Percentiles rank a stretch among this genome's conserved stretches.
Evolutionary conservation across 2,329 filamentous ascomycete genomes (phyloP).

Genomic region (Harringtonia lauricola): DNA sequence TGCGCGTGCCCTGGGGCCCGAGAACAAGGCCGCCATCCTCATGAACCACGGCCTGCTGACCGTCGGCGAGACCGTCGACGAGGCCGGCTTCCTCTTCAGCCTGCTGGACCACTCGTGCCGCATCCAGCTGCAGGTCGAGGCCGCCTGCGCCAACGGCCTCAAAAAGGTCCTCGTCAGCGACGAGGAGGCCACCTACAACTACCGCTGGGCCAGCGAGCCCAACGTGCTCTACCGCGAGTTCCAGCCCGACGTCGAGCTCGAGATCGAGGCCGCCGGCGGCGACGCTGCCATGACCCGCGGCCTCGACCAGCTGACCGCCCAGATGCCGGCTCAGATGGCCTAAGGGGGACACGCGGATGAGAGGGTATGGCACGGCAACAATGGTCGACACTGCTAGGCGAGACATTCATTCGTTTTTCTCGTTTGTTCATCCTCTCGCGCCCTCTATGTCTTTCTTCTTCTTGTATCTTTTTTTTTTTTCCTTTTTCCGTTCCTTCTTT

Average conservation of each 20-base stretch:
- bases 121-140: constrained; percentile 57
- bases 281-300: constrained; percentile 16
- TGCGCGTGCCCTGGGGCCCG: constrained; percentile 46
- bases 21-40: constrained; percentile 51
- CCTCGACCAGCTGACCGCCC: constrained; percentile 14
- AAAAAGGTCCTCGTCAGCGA: constrained; percentile 28
- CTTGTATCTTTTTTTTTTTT: too few relatives aligned
- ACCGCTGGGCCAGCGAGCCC: constrained; percentile 33
- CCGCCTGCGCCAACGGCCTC: constrained; percentile 37
- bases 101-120: constrained; percentile 58
- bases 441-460: too few relatives aligned
- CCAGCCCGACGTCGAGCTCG: constrained; percentile 33
- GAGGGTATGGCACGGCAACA: too few relatives aligned
- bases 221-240: constrained; percentile 33
- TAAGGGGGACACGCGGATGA: too few relatives aligned
- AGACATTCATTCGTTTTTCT: too few relatives aligned
- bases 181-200: constrained; percentile 28
- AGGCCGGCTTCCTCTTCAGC: constrained; percentile 60
- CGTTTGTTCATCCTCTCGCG: too few relatives aligned
- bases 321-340: background rate
- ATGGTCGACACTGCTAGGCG: too few relatives aligned
- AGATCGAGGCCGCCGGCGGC: constrained; percentile 29
- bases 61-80: constrained; percentile 61
- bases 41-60: constrained; percentile 64
- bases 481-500: too few relatives aligned